Conservation (phyloP, 78 protist genomes). For the Cavenderia fasciculata region DNA sequence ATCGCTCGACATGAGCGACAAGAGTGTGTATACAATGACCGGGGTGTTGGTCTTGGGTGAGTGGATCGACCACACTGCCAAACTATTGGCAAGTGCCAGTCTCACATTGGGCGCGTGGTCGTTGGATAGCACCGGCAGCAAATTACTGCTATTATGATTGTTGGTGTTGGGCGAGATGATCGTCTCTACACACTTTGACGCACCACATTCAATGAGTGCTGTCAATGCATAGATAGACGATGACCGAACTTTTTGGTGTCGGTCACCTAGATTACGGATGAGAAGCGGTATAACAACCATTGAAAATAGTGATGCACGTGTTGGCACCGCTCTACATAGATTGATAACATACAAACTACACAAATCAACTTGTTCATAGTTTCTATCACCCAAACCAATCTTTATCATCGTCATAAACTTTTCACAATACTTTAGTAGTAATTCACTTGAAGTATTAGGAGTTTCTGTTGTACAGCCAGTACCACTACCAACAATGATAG, state of each 20-base stretch:
- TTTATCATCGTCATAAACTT: background rate
- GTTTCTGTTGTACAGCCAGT: too few relatives aligned
- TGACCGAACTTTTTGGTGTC: constrained; percentile 57
- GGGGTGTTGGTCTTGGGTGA: too few relatives aligned
- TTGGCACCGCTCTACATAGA: constrained; percentile 24
- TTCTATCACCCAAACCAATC: background rate
- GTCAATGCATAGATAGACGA: constrained; percentile 34
- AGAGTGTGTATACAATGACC: too few relatives aligned
- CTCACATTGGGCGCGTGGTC: constrained; percentile 31
- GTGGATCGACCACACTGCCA: too few relatives aligned
- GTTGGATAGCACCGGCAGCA: background rate
- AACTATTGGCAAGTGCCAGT: background rate
- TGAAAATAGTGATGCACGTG: background rate
- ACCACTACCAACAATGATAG: too few relatives aligned
- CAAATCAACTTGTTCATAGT: constrained; percentile 14
- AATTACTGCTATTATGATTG: too few relatives aligned
- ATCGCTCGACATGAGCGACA: too few relatives aligned
- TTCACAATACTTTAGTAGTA: background rate
- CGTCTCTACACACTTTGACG: constrained; percentile 23
- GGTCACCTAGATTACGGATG: background rate
- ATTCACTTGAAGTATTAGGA: background rate
- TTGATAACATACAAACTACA: background rate
- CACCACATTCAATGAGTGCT: constrained; percentile 1
- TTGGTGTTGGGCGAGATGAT: background rate
- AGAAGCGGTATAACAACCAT: background rate